Percentiles rank a stretch among this genome's conserved stretches.
Evolutionary conservation across 2,329 filamentous ascomycete genomes (phyloP).

Genomic region (Mollisiaceae sp.): DNA sequence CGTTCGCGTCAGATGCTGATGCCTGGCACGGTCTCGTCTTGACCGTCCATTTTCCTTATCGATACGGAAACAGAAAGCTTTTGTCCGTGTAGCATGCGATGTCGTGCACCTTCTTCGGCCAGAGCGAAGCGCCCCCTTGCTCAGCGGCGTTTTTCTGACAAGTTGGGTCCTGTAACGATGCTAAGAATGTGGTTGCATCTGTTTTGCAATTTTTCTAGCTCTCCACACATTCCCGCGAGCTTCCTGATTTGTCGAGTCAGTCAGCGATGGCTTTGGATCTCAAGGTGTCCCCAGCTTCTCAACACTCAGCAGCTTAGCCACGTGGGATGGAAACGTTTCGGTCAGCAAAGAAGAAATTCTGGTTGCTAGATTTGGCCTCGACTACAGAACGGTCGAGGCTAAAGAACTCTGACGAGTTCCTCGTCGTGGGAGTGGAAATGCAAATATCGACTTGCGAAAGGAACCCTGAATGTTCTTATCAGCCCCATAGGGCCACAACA

Average conservation of each 20-base stretch:
- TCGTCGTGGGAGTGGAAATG: too few species aligned
- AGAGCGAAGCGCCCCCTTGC: not conserved
- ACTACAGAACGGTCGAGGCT: not conserved
- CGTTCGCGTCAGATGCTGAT: not conserved
- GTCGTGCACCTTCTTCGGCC: conserved; percentile 4
- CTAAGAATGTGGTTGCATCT: not conserved
- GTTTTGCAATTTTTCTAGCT: not conserved
- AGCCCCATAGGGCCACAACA: conserved; percentile 6
- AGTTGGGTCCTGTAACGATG: not conserved
- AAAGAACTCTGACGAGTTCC: not conserved
- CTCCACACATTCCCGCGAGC: not conserved
- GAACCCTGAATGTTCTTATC: not conserved
- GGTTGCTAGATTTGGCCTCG: not conserved
- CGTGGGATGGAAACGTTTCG: not conserved
- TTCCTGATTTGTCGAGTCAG: conserved; percentile 1
- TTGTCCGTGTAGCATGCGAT: not conserved
- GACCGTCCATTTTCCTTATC: not conserved
- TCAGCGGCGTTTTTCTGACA: not conserved
- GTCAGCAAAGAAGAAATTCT: conserved; percentile 1
- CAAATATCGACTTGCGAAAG: not conserved
- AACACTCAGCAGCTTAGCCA: not conserved
- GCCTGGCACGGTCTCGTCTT: not conserved
- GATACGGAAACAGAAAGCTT: not conserved
- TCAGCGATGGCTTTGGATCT: not conserved
- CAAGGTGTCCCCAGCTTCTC: not conserved